These are phyloP conservation scores for Blattamonas nauphoetae DNA, from an alignment of 78 protist species.

Conservation along the genomic window DNA sequence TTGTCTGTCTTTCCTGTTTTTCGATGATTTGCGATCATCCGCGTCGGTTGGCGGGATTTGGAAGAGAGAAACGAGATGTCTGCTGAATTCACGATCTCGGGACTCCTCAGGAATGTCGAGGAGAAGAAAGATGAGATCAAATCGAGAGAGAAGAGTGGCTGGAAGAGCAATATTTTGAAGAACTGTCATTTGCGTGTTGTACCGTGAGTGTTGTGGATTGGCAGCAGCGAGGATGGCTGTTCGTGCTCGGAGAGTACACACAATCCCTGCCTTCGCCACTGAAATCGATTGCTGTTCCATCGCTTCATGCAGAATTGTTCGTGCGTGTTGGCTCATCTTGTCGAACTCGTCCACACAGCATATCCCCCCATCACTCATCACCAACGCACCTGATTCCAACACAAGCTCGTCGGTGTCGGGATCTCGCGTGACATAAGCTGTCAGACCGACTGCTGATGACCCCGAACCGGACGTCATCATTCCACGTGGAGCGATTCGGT, in stretches of 20 bases:
- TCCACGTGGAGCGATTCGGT: constrained; percentile 93
- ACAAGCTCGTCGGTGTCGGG: constrained; percentile 85
- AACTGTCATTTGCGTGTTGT: constrained; percentile 72
- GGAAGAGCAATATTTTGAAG: constrained; percentile 81
- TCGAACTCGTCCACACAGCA: constrained; percentile 99
- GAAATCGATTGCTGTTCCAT: constrained; percentile 99
- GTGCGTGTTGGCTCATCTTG: constrained; percentile 90
- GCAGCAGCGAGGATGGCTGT: constrained; percentile 97
- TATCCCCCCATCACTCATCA: constrained; percentile 72
- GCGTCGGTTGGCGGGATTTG: neutral
- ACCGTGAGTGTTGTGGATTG: constrained; percentile 83
- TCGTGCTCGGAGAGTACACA: constrained; percentile 88
- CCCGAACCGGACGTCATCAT: constrained; percentile 98
- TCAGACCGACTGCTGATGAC: constrained; percentile 93
- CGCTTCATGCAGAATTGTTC: constrained; percentile 95
- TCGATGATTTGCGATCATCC: neutral
- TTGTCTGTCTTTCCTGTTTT: neutral
- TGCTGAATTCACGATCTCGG: constrained; percentile 74
- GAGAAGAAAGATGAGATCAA: constrained; percentile 86
- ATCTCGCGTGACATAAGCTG: constrained; percentile 90
- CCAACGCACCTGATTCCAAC: constrained; percentile 68
- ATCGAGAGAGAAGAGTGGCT: constrained; percentile 84
- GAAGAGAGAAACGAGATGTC: constrained; percentile 74
- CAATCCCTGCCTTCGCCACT: constrained; percentile 99
- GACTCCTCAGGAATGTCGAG: constrained; percentile 74